Percentiles rank a stretch among this genome's conserved stretches.
These are phyloP conservation scores for Penicillium cinerascens DNA, from an alignment of 495 filamentous ascomycete genomes.

Conservation along the genomic window DNA sequence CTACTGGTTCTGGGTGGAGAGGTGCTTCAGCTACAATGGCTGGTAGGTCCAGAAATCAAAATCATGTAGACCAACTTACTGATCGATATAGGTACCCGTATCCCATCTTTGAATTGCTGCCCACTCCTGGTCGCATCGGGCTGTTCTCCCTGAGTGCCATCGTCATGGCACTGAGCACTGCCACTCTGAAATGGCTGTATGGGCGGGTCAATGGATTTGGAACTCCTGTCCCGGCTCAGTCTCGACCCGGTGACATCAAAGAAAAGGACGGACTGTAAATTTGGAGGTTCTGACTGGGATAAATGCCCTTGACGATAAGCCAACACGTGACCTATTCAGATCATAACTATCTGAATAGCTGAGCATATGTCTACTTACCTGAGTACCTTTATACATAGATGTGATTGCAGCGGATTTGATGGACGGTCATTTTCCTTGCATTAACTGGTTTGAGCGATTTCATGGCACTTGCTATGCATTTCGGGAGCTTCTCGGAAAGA, in stretches of 20 bases:
- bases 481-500: not conserved
- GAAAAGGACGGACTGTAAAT: constrained; percentile 22
- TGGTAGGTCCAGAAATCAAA: constrained; percentile 47
- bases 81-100: constrained; percentile 68
- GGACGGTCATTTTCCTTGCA: not conserved
- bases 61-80: constrained; percentile 15
- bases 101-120: constrained; percentile 68
- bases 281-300: not conserved
- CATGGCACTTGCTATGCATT: not conserved
- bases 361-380: too few species aligned
- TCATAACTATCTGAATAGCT: too few species aligned
- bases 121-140: constrained; percentile 55
- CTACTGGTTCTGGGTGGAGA: constrained; percentile 90
- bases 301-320: too few species aligned
- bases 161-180: constrained; percentile 68
- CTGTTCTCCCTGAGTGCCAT: constrained; percentile 68
- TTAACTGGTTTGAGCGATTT: not conserved
- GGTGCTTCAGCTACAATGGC: constrained; percentile 70
- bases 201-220: constrained; percentile 64
- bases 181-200: constrained; percentile 64
- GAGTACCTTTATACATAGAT: too few species aligned
- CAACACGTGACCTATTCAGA: too few species aligned
- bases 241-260: constrained; percentile 33
- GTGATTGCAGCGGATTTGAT: not conserved
- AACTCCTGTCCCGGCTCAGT: constrained; percentile 14